Percentiles rank a stretch among this genome's conserved stretches.
These are phyloP conservation scores for Kentomonas sorsogonicus DNA, from an alignment of 208 protist genomes.

Conservation along the genomic window DNA sequence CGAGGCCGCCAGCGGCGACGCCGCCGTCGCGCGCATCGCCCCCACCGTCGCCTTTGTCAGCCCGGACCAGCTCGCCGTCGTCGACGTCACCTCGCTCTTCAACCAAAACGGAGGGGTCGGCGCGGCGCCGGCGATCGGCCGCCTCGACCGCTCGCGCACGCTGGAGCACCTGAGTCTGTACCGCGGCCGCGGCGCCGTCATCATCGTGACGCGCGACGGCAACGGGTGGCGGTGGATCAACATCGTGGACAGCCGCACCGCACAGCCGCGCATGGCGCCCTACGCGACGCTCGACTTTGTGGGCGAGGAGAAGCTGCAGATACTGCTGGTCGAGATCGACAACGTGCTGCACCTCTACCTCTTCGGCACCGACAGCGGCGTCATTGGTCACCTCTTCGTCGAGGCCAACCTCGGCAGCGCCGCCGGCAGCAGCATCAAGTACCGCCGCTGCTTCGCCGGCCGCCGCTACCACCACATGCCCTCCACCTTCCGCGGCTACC, in stretches of 20 bases:
- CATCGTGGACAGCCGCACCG: constrained; percentile 59
- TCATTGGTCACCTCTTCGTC: constrained; percentile 61
- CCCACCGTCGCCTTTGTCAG: constrained; percentile 42
- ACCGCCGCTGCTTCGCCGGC: constrained; percentile 27
- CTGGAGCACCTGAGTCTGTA: constrained; percentile 65
- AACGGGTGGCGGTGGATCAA: constrained; percentile 83
- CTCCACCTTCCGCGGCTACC: constrained; percentile 57
- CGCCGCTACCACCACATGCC: constrained; percentile 40
- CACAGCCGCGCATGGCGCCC: constrained; percentile 47
- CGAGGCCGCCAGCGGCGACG: constrained; percentile 13
- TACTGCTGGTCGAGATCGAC: constrained; percentile 44
- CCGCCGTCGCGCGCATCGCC: constrained; percentile 14
- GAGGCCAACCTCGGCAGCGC: constrained; percentile 37
- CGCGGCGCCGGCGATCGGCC: constrained; percentile 20
- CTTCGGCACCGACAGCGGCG: constrained; percentile 44
- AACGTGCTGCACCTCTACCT: constrained; percentile 75
- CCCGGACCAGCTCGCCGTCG: constrained; percentile 29
- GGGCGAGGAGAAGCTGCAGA: constrained; percentile 54
- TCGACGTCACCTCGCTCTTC: constrained; percentile 33
- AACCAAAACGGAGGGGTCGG: constrained; percentile 6
- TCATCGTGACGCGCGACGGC: constrained; percentile 67
- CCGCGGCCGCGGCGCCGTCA: constrained; percentile 32
- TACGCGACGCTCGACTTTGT: constrained; percentile 66
- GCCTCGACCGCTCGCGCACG: constrained; percentile 31
- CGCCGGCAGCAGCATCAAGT: constrained; percentile 31